Percentiles rank a stretch among this genome's conserved stretches.
phyloP scores from a whole-genome alignment of 176 grass and related monocot genomes.

The Musa troglodytarum region DNA sequence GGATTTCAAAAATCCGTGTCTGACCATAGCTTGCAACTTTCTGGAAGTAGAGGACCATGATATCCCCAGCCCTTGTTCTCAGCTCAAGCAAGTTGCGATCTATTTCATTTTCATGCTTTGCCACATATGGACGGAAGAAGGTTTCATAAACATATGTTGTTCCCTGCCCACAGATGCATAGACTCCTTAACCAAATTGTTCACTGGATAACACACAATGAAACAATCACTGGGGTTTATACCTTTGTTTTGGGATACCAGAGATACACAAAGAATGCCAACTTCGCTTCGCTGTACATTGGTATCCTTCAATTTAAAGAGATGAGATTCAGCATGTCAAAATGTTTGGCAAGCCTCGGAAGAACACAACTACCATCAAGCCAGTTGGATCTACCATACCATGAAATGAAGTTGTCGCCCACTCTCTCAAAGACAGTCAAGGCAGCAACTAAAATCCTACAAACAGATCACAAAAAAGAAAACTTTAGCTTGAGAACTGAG shows the following conservation, averaged over 20 bases:
- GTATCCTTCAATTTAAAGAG: conserved; percentile 14
- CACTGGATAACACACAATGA: conserved; percentile 1
- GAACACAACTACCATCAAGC: neutral
- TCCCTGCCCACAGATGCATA: conserved; percentile 35
- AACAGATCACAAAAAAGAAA: conserved; percentile 17
- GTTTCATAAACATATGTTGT: conserved; percentile 88
- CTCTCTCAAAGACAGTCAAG: conserved; percentile 18
- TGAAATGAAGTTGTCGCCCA: conserved; percentile 22
- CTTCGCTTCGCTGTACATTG: conserved; percentile 27
- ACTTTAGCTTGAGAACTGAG: conserved; percentile 18
- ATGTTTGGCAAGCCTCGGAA: neutral
- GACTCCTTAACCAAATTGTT: neutral
- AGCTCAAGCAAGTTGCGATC: conserved; percentile 82
- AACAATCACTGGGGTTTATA: neutral
- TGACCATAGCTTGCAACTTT: conserved; percentile 58
- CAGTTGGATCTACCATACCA: conserved; percentile 12
- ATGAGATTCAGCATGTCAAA: neutral
- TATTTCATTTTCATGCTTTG: conserved; percentile 93
- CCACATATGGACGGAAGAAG: conserved; percentile 87
- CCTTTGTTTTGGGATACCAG: conserved; percentile 26
- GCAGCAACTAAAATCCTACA: conserved; percentile 26
- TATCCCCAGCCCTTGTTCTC: conserved; percentile 71
- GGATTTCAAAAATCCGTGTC: conserved; percentile 69
- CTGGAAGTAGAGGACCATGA: conserved; percentile 58
- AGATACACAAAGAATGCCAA: conserved; percentile 24